Evolutionary conservation across 768 basidiomycete genomes (phyloP), one percentile per base, ranked within the genome.

Genomic region (Suillus subalutaceus): DNA sequence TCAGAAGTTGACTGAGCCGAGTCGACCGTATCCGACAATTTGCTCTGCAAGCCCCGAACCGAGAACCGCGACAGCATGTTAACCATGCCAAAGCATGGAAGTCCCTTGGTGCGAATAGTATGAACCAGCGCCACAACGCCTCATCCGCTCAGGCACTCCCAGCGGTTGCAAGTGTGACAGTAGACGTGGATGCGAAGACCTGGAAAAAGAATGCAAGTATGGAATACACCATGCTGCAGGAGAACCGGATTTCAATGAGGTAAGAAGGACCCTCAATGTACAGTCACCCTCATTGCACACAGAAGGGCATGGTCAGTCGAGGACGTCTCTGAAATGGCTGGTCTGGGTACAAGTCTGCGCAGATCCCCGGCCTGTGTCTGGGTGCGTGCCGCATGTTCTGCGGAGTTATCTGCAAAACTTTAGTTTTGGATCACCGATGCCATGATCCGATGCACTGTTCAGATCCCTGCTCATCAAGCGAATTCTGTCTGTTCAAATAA

Each of bases 401-500:
- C 48, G 48, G 23, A 26, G 50, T 26, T 52, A 40, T 23, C 38
- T 59, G 38, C 38, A 15, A 40, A 23, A 38, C 1, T 37, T 20
- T 13, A 30, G 35, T 30, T 20, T 2, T 32, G 9, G 10, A 67
- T 32, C 32, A 65, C 8, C 6, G 13, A 13, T 59, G 16, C 37
- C 50, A 52, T 26, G 50, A 52, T 52, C 50, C 13, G 50, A 52
- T 26, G 7, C 23, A n/a, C 38, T 38, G 13, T 38, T 55, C 18
- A 16, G 70, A 67, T 5, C 67, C 69, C 20, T 71, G 68, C 4
- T 68, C 66, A 52, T 70, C 73, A 0, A 68, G 69, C 35, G 77
- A 75, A 67, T 81, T 77, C 44, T 80, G 77, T 26, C 79, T 76
- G 23, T 73, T 70, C 0, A 30, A 74, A 23, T 26, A 52, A 3